Conservation (phyloP, 495 filamentous ascomycete species). For the Annulohypoxylon nitens region DNA sequence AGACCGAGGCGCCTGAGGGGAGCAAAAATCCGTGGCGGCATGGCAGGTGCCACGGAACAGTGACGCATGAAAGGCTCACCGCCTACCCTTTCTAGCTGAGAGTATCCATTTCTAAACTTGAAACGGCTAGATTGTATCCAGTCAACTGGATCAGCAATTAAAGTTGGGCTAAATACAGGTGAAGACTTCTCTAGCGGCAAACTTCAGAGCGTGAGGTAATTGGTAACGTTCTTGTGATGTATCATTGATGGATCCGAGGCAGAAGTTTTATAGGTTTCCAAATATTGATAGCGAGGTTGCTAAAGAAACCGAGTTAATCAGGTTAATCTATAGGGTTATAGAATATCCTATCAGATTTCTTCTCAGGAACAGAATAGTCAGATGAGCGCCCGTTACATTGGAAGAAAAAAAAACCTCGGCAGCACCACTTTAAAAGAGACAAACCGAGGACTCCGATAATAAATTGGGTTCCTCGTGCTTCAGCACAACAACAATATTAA, state of each 20-base stretch:
- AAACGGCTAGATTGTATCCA: constrained; percentile 24
- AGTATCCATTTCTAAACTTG: not conserved
- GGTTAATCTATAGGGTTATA: no score
- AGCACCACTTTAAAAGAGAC: constrained; percentile 29
- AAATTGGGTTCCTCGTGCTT: not conserved
- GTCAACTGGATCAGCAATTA: constrained; percentile 26
- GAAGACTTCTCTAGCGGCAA: constrained; percentile 4
- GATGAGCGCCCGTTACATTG: not conserved
- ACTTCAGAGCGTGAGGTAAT: not conserved
- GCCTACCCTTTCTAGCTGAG: constrained; percentile 25
- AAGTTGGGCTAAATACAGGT: constrained; percentile 23
- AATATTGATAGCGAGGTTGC: not conserved
- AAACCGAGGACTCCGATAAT: constrained; percentile 12
- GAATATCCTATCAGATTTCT: constrained; percentile 11
- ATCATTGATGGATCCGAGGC: constrained; percentile 13
- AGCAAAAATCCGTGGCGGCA: constrained; percentile 35
- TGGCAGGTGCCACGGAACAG: constrained; percentile 35
- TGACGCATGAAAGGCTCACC: constrained; percentile 45
- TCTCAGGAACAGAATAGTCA: not conserved
- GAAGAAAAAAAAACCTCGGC: constrained; percentile 19
- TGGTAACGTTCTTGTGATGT: not conserved
- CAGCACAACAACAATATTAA: not conserved
- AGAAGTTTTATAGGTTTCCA: not conserved
- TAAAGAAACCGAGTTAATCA: not conserved
- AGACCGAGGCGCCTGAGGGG: constrained; percentile 37